Evolutionary conservation across 208 protist genomes (phyloP), one percentile per base, ranked within the genome.

Genomic region (Lotmaria passim): DNA sequence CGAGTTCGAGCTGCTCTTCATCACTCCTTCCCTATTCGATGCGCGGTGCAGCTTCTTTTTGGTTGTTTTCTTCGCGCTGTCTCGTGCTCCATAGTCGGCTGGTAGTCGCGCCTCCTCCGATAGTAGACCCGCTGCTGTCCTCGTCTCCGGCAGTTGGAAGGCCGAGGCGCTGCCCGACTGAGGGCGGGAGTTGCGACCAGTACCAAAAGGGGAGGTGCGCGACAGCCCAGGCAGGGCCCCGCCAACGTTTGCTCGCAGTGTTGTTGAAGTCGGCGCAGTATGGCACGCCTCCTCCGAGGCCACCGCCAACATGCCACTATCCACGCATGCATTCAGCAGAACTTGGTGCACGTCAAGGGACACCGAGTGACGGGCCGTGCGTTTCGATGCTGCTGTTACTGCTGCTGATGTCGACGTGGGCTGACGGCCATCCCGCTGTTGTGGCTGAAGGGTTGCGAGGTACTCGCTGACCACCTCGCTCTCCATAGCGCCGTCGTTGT

Each of bases 281-380:
- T 26, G 26, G 23, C 30, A 4, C 0, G 24, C 2, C 21, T 78
- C 67, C 19, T 68, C 65, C n/a, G n/a, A n/a, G 12, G 66, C 21
- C n/a, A 53, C 6, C 10, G 38, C 53, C 17, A 90, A 43, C 88
- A 91, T 89, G 10, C 79, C 79, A 50, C 81, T 87, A 5, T 68
- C 69, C 23, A 90, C 28, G 31, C 83, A 81, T 8, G 80, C 77
- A 43, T 73, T 67, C 38, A 80, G 53, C 24, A 90, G 47, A 1
- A 84, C 46, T 24, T 81, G 69, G 66, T 84, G 72, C 0, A 75
- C 70, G 48, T 90, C 87, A 6, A 75, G 44, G 4, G 70, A 14
- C 6, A 75, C 39, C 11, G 70, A 28, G 11, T 41, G 23, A 11
- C 31, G 11, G 52, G 19, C 39, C 7, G 8, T 30, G 48, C 21